A percentile compares a stretch with the other conserved stretches of the same genome.
phyloP scores from a whole-genome alignment of 192 early-diverging fungal genomes.

The Linderina pennispora region DNA sequence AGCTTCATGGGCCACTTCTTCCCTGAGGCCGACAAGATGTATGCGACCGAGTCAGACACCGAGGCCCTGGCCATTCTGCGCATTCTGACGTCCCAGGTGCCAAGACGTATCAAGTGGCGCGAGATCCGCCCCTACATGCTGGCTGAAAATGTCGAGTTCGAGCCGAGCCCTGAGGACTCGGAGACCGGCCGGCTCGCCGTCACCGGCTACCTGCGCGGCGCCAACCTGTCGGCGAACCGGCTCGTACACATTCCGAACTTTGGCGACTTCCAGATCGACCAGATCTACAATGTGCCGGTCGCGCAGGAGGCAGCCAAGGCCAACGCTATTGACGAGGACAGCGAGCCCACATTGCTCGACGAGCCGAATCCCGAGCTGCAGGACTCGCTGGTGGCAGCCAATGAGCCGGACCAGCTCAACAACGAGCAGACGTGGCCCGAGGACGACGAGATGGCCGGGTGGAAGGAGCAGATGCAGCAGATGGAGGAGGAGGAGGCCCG shows the following conservation, averaged over 20 bases:
- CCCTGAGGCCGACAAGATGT: constrained; percentile 72
- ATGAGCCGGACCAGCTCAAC: constrained; percentile 79
- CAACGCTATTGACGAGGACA: constrained; percentile 36
- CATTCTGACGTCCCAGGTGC: constrained; percentile 68
- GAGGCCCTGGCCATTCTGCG: constrained; percentile 68
- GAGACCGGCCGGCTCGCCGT: constrained; percentile 61
- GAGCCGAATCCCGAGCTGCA: constrained; percentile 59
- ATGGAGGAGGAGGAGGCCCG: constrained; percentile 32
- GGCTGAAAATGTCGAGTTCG: constrained; percentile 70
- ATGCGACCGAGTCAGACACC: constrained; percentile 49
- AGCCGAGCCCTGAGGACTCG: constrained; percentile 45
- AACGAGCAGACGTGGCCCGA: constrained; percentile 99
- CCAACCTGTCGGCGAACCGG: constrained; percentile 82
- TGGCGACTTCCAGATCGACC: constrained; percentile 90
- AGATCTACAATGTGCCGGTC: constrained; percentile 45
- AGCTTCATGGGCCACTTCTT: constrained; percentile 85
- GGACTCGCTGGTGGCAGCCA: constrained; percentile 80
- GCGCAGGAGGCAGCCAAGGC: constrained; percentile 21
- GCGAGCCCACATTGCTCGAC: constrained; percentile 53
- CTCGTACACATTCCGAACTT: constrained; percentile 86
- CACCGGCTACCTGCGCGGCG: constrained; percentile 83
- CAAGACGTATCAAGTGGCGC: constrained; percentile 79
- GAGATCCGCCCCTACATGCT: constrained; percentile 84
- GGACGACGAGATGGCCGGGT: constrained; percentile 85
- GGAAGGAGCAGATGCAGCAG: constrained; percentile 50